phyloP scores from a whole-genome alignment of 2,329 filamentous ascomycete genomes.

The Periconia sp. region DNA sequence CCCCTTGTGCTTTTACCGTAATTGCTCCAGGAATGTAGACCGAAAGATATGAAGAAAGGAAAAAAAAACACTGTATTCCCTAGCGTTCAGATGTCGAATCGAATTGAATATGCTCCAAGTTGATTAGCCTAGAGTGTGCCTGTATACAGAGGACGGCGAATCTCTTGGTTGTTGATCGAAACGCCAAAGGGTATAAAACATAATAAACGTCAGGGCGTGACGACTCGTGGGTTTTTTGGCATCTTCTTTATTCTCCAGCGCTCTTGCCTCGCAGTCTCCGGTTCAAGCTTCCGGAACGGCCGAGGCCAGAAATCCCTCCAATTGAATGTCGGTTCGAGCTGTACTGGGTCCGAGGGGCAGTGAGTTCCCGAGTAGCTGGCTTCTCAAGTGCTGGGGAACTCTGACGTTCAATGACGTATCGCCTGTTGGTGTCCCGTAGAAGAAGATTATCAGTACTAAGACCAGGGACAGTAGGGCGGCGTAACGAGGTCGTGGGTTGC shows the following conservation, averaged over 20 bases:
- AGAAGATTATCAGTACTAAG: constrained; percentile 28
- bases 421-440: constrained; percentile 27
- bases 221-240: constrained; percentile 4
- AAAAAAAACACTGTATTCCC: neutral
- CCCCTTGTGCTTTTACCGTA: neutral
- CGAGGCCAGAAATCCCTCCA: constrained; percentile 26
- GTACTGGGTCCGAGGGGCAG: constrained; percentile 27
- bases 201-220: constrained; percentile 24
- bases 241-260: constrained; percentile 35
- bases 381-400: constrained; percentile 36
- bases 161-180: neutral
- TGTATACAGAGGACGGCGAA: neutral
- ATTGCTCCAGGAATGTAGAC: neutral
- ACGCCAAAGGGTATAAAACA: constrained; percentile 31
- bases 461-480: constrained; percentile 33
- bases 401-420: constrained; percentile 32
- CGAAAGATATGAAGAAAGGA: no score
- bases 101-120: neutral
- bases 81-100: neutral
- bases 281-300: constrained; percentile 31
- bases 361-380: constrained; percentile 22
- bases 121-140: no score
- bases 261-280: constrained; percentile 30
- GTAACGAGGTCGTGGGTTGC: constrained; percentile 27
- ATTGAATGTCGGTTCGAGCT: constrained; percentile 32